These are phyloP conservation scores for Daldinia decipiens DNA, from an alignment of 495 filamentous ascomycete species.

Conservation along the genomic window DNA sequence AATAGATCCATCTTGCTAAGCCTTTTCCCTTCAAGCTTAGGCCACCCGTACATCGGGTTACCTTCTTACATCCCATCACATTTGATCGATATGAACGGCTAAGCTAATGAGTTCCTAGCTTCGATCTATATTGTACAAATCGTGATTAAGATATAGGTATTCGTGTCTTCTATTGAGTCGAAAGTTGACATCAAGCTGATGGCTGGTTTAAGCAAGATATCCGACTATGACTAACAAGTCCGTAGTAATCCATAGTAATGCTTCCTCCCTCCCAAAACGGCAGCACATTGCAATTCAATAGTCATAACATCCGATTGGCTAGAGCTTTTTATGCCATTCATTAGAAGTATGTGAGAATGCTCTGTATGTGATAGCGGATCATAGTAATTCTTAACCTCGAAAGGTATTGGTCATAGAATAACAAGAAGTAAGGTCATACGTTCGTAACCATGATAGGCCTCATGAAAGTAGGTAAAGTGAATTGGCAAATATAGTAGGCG, in stretches of 20 bases:
- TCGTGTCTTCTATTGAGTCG: not conserved
- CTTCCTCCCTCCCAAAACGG: not conserved
- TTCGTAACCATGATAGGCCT: too few relatives aligned
- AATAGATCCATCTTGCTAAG: conserved; percentile 22
- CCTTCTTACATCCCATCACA: not conserved
- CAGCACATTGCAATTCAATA: not conserved
- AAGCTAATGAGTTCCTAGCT: not conserved
- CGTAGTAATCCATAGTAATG: conserved; percentile 8
- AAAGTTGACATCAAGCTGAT: not conserved
- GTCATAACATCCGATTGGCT: not conserved
- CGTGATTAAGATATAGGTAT: not conserved
- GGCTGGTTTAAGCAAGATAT: not conserved
- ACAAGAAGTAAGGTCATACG: not conserved
- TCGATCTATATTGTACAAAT: not conserved
- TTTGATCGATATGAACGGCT: not conserved
- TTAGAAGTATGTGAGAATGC: not conserved
- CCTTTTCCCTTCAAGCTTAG: conserved; percentile 10
- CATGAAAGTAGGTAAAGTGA: too few relatives aligned
- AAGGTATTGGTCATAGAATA: not conserved
- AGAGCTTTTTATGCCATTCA: not conserved
- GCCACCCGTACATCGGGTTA: too few relatives aligned
- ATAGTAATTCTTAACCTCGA: not conserved
- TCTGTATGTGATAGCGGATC: not conserved
- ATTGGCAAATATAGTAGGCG: too few relatives aligned
- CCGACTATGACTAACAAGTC: not conserved